Evolutionary conservation across 176 grass and related monocot genomes (phyloP), one percentile per base, ranked within the genome.

Genomic region (Saccharum officinarum): DNA sequence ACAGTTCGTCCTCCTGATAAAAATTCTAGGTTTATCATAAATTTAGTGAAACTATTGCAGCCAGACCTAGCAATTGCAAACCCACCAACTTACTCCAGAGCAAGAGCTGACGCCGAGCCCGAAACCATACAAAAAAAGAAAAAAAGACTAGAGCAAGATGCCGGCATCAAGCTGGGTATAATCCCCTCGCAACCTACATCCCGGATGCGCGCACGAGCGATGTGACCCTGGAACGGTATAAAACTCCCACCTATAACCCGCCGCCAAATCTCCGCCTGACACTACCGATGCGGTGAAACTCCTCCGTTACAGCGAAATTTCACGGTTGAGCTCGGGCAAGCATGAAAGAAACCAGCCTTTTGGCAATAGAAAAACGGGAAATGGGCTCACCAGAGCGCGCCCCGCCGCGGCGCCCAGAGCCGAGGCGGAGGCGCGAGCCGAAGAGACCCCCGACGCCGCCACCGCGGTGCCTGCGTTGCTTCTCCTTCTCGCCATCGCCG

Each of bases 311-410:
- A 71, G 45, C 14, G 9, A 30, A 65, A 7, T 63, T 76, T 77
- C 70, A 71, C 86, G 60, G 70, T 76, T 62, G 16, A 89, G 77
- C 74, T 72, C 52, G 73, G 41, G 31, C 70, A 78, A 84, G 86
- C 76, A 78, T 65, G 20, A 71, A 28, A 50, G 20, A 83, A 33
- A 71, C 17, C 45, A 31, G 4, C 12, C n/a, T 12, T 73, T 40
- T 52, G 41, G 42, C 69, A 80, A 37, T 55, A 83, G 42, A 59
- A 65, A 64, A 83, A 71, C 37, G 23, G 50, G 26, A 80, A 71
- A 84, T 77, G 79, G 69, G 18, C 68, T 84, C 75, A 88, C 87
- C 88, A 79, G 83, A 92, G 42, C 83, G 84, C 42, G 66, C 65
- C 78, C 78, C 79, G 79, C 79, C 87, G 23, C 82, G 87, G 85